Conservation (phyloP, 208 protist species). For the Trypanosoma congolense region DNA sequence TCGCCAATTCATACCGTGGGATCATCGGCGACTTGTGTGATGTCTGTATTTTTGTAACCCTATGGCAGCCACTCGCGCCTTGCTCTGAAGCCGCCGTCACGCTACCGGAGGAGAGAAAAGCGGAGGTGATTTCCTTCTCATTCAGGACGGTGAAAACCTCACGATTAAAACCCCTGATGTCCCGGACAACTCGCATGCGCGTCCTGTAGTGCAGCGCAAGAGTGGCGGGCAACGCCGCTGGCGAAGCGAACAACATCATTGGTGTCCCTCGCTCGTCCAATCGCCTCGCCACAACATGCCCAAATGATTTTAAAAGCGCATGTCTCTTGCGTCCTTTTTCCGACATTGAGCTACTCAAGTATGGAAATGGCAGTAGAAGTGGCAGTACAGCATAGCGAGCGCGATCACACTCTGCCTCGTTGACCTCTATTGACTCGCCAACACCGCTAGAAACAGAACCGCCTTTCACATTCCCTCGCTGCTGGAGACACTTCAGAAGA, state of each 20-base stretch:
- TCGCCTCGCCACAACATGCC: slow-evolving; percentile 1
- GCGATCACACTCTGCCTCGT: slow-evolving; percentile 23
- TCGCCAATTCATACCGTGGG: slow-evolving; percentile 5
- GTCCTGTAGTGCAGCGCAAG: slow-evolving; percentile 10
- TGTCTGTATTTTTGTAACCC: not conserved
- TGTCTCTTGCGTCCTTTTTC: slow-evolving; percentile 4
- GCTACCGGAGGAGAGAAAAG: not conserved
- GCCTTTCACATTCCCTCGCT: not conserved
- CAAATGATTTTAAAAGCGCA: not conserved
- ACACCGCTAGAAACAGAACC: slow-evolving; percentile 4
- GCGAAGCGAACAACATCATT: slow-evolving; percentile 6
- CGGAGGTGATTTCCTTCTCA: not conserved
- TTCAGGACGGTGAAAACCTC: slow-evolving; percentile 11
- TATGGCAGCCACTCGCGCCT: not conserved
- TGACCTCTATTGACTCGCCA: not conserved
- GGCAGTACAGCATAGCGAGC: slow-evolving; percentile 33
- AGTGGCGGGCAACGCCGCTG: not conserved
- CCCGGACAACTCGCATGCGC: slow-evolving; percentile 10
- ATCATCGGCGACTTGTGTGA: not conserved
- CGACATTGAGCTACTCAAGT: not conserved
- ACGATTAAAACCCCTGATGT: not conserved
- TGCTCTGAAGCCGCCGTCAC: not conserved
- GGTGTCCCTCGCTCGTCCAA: slow-evolving; percentile 14
- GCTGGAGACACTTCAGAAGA: slow-evolving; percentile 17
- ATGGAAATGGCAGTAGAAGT: slow-evolving; percentile 22